Percentiles rank a stretch among this genome's conserved stretches.
phyloP scores from a whole-genome alignment of 192 early-diverging fungal genomes.

The Mortierella claussenii region DNA sequence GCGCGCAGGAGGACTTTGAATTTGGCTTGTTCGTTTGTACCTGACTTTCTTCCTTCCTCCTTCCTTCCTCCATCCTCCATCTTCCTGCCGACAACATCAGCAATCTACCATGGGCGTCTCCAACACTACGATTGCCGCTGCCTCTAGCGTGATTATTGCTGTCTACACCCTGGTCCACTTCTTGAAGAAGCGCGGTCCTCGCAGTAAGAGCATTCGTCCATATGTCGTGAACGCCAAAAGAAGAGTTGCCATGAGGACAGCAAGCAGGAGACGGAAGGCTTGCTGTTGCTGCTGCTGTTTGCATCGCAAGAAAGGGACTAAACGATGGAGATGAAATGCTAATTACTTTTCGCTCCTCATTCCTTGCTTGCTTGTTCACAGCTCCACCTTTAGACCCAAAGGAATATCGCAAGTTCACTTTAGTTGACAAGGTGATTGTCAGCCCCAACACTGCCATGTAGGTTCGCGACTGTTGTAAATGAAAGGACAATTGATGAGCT shows the following conservation, averaged over 20 bases:
- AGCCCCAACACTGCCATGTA: slow-evolving; percentile 90
- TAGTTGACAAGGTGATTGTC: slow-evolving; percentile 80
- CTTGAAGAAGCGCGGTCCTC: slow-evolving; percentile 20
- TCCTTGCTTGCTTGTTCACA: background rate
- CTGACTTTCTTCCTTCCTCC: background rate
- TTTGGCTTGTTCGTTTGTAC: background rate
- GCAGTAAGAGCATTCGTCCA: slow-evolving; percentile 31
- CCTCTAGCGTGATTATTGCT: slow-evolving; percentile 29
- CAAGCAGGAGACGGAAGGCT: no score
- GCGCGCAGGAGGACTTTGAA: background rate
- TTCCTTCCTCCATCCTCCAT: slow-evolving; percentile 1
- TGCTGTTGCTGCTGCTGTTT: no score
- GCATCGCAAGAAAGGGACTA: no score
- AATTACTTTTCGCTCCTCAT: background rate
- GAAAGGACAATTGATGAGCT: no score
- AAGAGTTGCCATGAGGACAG: no score
- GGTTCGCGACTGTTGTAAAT: no score
- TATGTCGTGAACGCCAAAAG: no score
- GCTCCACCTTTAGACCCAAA: slow-evolving; percentile 69
- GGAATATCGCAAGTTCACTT: slow-evolving; percentile 79
- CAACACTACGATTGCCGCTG: slow-evolving; percentile 30
- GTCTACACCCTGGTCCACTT: slow-evolving; percentile 40
- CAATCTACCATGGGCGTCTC: slow-evolving; percentile 23
- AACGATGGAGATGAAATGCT: background rate
- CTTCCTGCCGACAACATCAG: background rate